Conservation (phyloP, 345 rosid genomes). For the Hibiscus mutabilis region DNA sequence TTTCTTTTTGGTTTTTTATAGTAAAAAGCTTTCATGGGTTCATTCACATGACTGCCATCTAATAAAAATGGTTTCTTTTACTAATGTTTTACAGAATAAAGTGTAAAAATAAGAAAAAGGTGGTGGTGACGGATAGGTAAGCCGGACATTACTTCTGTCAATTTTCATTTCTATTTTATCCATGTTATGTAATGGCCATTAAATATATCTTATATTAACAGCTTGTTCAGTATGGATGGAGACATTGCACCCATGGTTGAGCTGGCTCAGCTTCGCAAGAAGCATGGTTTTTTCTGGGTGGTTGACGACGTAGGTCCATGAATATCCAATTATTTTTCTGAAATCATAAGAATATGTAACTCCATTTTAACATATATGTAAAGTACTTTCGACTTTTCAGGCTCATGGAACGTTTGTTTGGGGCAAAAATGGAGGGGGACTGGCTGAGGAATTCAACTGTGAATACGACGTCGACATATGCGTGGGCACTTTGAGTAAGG, state of each 20-base stretch:
- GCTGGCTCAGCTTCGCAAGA: constrained; percentile 60
- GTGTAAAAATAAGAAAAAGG: constrained; percentile 61
- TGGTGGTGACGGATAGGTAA: constrained; percentile 73
- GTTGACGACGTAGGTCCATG: constrained; percentile 71
- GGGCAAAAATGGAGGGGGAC: constrained; percentile 62
- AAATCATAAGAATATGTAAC: not conserved
- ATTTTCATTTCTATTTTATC: too few relatives aligned
- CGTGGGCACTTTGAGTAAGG: constrained; percentile 87
- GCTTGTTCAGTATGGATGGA: constrained; percentile 98
- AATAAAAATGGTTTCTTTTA: not conserved
- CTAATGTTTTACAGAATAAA: constrained; percentile 40
- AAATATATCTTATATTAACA: not conserved
- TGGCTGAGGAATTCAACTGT: constrained; percentile 76
- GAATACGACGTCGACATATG: constrained; percentile 72
- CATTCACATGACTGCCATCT: not conserved
- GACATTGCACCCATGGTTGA: constrained; percentile 90
- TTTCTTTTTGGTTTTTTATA: not conserved
- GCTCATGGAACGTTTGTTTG: constrained; percentile 97
- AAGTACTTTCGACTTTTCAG: constrained; percentile 28
- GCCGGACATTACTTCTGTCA: too few relatives aligned
- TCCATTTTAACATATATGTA: not conserved
- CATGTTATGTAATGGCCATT: too few relatives aligned
- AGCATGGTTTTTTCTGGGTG: constrained; percentile 68
- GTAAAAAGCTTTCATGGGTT: not conserved
- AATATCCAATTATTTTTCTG: not conserved